These are phyloP conservation scores for Ceratocystis ficicola DNA, from an alignment of 2,329 filamentous ascomycete genomes.

Conservation along the genomic window DNA sequence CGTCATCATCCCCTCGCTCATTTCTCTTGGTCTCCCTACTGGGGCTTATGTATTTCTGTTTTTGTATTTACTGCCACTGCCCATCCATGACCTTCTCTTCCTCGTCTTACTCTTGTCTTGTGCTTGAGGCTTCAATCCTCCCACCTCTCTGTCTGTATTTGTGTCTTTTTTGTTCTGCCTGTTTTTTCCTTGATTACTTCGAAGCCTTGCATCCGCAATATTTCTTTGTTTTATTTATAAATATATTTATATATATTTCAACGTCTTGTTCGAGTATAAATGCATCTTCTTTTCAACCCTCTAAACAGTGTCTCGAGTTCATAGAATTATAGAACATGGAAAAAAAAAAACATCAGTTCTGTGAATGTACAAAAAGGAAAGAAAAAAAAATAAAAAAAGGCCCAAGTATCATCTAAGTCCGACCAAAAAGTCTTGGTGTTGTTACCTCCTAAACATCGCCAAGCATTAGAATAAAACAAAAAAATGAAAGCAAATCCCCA, in stretches of 20 bases:
- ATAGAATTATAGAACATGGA: too few species aligned
- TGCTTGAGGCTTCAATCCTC: not conserved
- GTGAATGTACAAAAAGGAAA: too few species aligned
- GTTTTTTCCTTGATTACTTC: not conserved
- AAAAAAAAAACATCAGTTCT: too few species aligned
- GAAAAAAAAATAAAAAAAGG: too few species aligned
- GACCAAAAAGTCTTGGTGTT: not conserved
- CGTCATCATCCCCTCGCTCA: too few species aligned
- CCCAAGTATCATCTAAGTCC: too few species aligned
- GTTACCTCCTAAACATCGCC: not conserved
- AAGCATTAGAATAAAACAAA: not conserved
- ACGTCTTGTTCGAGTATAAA: too few species aligned
- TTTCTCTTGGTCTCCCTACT: not conserved
- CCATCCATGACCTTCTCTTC: not conserved
- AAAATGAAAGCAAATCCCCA: not conserved
- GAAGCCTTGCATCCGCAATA: not conserved
- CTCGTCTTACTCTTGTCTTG: not conserved
- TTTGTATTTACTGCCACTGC: not conserved
- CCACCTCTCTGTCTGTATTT: too few species aligned
- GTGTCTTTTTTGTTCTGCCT: not conserved
- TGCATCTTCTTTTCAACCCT: too few species aligned
- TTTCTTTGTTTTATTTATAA: not conserved
- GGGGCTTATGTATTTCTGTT: not conserved
- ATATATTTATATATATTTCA: too few species aligned
- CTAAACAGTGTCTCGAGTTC: too few species aligned